Evolutionary conservation across 805 yeast species (phyloP).

Genomic region (Cyberlindnera euphorbiiphila): DNA sequence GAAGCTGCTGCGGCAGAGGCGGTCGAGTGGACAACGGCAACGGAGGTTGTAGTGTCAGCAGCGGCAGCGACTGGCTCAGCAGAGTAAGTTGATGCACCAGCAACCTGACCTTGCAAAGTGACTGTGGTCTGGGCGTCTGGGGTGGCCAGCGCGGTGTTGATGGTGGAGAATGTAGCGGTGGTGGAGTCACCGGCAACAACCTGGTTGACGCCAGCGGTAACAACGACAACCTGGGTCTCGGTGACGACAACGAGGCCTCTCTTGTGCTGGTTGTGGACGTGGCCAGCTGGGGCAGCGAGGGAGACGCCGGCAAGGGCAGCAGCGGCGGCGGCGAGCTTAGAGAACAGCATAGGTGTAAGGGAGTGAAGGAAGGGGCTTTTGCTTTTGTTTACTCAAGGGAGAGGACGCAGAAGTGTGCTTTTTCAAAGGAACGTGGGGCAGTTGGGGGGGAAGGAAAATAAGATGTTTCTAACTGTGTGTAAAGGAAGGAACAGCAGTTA

Average conservation of each 20-base stretch:
- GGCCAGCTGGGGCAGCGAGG: constrained; percentile 59
- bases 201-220: constrained; percentile 40
- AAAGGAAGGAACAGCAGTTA: constrained; percentile 33
- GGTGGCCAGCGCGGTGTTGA: constrained; percentile 28
- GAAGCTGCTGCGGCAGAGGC: constrained; percentile 31
- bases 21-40: neutral
- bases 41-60: constrained; percentile 25
- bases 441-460: constrained; percentile 6
- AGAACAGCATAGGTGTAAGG: constrained; percentile 47
- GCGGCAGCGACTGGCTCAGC: constrained; percentile 24
- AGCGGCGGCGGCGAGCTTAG: constrained; percentile 36
- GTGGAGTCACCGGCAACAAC: constrained; percentile 31
- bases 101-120: constrained; percentile 1
- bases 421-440: constrained; percentile 7
- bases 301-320: constrained; percentile 43
- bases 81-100: constrained; percentile 29
- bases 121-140: constrained; percentile 19
- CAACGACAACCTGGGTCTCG: constrained; percentile 46
- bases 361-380: too few relatives aligned
- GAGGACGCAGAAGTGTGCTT: constrained; percentile 2
- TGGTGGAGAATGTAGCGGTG: constrained; percentile 26
- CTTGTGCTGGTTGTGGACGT: constrained; percentile 56
- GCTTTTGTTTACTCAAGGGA: constrained; percentile 4
- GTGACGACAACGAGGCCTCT: constrained; percentile 50
- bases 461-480: constrained; percentile 24